Percentiles rank a stretch among this genome's conserved stretches.
phyloP scores from a whole-genome alignment of 345 rosid genomes.

The Eucalyptus viminalis region DNA sequence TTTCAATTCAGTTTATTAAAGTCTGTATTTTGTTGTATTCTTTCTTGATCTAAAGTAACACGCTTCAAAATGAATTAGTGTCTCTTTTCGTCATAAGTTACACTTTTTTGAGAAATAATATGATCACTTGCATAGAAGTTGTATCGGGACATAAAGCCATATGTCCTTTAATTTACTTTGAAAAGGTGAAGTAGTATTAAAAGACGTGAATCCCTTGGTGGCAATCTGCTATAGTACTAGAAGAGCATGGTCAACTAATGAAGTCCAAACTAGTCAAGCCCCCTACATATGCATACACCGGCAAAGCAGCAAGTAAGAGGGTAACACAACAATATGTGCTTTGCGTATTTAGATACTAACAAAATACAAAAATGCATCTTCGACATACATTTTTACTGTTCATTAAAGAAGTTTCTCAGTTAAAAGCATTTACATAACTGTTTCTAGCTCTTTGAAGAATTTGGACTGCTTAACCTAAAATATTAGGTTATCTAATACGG shows the following conservation, averaged over 20 bases:
- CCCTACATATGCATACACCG: neutral
- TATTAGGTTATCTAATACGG: too few species aligned
- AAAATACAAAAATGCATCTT: too few species aligned
- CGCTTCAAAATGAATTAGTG: neutral
- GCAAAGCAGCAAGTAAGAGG: neutral
- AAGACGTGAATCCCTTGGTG: neutral
- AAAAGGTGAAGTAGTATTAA: neutral
- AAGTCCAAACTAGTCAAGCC: neutral
- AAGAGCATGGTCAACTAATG: accelerated
- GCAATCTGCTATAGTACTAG: neutral
- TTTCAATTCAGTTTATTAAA: too few species aligned
- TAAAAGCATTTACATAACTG: too few species aligned
- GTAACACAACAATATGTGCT: neutral
- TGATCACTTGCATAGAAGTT: neutral
- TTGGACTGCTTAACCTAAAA: too few species aligned
- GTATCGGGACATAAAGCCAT: neutral
- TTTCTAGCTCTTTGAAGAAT: too few species aligned
- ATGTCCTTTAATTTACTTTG: neutral
- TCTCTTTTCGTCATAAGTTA: neutral
- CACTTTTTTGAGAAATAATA: neutral
- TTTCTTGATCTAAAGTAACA: neutral
- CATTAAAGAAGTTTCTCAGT: too few species aligned
- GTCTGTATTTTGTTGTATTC: neutral
- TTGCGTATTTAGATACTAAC: too few species aligned
- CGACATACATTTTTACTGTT: too few species aligned